Conservation (phyloP, 2,329 filamentous ascomycete species). For the Hymenoscyphus infarciens region DNA sequence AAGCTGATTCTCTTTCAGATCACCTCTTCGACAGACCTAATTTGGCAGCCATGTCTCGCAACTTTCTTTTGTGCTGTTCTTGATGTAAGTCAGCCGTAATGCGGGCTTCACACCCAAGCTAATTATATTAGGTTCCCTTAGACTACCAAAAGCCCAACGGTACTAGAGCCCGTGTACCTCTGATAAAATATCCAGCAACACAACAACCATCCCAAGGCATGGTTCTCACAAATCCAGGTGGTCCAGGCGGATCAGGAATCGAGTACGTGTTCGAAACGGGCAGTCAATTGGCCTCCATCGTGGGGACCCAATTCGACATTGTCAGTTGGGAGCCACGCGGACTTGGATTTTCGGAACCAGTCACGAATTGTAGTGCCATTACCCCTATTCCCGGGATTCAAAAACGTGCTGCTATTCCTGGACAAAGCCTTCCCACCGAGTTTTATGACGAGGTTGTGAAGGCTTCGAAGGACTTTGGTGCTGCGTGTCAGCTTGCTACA, state of each 20-base stretch:
- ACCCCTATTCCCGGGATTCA: neutral
- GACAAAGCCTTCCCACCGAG: neutral
- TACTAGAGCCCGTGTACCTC: neutral
- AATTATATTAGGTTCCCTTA: neutral
- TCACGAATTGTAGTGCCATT: neutral
- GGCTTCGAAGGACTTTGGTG: constrained; percentile 37
- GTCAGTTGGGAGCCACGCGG: constrained; percentile 3
- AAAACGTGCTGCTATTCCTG: neutral
- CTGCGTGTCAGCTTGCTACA: constrained; percentile 41
- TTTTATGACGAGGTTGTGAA: neutral
- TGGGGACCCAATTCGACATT: neutral
- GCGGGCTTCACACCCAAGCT: neutral
- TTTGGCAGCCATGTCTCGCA: neutral
- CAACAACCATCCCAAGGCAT: constrained; percentile 1
- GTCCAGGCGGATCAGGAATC: neutral
- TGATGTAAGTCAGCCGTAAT: neutral
- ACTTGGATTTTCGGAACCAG: neutral
- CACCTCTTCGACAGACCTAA: neutral
- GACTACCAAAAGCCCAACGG: constrained; percentile 4
- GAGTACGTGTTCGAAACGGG: neutral
- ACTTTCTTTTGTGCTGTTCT: neutral
- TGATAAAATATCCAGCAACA: constrained; percentile 3
- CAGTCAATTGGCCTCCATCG: neutral
- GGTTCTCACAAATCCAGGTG: constrained; percentile 2
- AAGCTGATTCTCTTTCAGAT: neutral